Evolutionary conservation across 768 basidiomycete genomes (phyloP).

Genomic region (Nidula microcarpa): DNA sequence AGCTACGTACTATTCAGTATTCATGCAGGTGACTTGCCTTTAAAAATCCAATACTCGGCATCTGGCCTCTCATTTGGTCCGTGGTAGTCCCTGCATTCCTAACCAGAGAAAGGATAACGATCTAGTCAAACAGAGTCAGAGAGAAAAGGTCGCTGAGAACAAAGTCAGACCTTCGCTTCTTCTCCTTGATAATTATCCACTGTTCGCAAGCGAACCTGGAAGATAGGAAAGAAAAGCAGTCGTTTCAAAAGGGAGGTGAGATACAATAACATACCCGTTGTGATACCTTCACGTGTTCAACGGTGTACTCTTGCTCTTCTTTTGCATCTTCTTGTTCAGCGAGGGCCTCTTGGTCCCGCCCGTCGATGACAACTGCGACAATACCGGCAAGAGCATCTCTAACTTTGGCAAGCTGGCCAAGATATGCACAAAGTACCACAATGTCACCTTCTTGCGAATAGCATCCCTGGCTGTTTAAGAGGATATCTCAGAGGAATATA

Average conservation of each 20-base stretch:
- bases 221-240: background rate
- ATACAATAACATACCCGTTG: slow-evolving; percentile 38
- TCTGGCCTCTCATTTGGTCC: slow-evolving; percentile 27
- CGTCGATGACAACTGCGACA: slow-evolving; percentile 66
- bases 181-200: slow-evolving; percentile 81
- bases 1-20: background rate
- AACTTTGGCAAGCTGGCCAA: slow-evolving; percentile 39
- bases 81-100: slow-evolving; percentile 53
- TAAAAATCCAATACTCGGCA: slow-evolving; percentile 63
- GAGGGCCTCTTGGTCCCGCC: slow-evolving; percentile 62
- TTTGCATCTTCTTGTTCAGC: slow-evolving; percentile 37
- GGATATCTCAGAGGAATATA: background rate
- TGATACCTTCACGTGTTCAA: slow-evolving; percentile 47
- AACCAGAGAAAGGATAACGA: slow-evolving; percentile 74
- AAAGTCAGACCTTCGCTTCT: slow-evolving; percentile 47
- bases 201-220: slow-evolving; percentile 64
- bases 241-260: background rate
- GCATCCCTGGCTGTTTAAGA: slow-evolving; percentile 30
- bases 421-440: slow-evolving; percentile 44
- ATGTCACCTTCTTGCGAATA: slow-evolving; percentile 45
- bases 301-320: slow-evolving; percentile 17
- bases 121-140: slow-evolving; percentile 20
- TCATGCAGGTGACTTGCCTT: slow-evolving; percentile 37
- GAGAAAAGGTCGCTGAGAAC: background rate
- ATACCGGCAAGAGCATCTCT: slow-evolving; percentile 34